Conservation (phyloP, 345 rosid genomes). For the Pistacia integerrima region DNA sequence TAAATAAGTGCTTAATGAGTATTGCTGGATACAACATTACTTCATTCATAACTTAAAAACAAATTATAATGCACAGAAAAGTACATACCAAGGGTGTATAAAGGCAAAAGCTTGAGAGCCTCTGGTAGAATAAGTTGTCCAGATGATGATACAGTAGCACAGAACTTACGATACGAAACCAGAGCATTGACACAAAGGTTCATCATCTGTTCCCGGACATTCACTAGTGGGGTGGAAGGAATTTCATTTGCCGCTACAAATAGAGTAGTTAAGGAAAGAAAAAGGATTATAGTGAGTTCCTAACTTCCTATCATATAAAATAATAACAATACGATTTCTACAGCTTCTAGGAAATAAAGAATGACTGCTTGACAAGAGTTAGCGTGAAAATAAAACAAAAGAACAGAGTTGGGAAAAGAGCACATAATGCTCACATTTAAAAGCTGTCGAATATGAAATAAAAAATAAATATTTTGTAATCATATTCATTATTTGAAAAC, state of each 20-base stretch:
- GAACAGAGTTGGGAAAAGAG: neutral
- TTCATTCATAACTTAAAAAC: neutral
- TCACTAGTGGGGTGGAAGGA: conserved; percentile 62
- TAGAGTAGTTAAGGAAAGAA: conserved; percentile 8
- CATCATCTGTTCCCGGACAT: conserved; percentile 72
- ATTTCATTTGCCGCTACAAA: conserved; percentile 73
- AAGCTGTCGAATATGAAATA: neutral
- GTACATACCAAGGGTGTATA: conserved; percentile 85
- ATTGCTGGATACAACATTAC: neutral
- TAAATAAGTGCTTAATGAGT: neutral
- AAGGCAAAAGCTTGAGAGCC: conserved; percentile 93
- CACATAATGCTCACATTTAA: neutral
- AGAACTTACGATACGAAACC: conserved; percentile 86
- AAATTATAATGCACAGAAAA: neutral
- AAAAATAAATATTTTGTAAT: neutral
- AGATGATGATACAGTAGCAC: conserved; percentile 90
- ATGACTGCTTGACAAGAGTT: neutral
- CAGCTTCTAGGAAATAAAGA: conserved; percentile 2
- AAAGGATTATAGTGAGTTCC: conserved; percentile 13
- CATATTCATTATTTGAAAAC: neutral
- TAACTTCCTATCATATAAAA: neutral
- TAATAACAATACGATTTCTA: neutral
- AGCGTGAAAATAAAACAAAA: neutral
- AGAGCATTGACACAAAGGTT: conserved; percentile 73
- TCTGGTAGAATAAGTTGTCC: conserved; percentile 99